Base-by-base conservation (phyloP, 2,329 filamentous ascomycete genomes). In the Fusarium agapanthi region DNA sequence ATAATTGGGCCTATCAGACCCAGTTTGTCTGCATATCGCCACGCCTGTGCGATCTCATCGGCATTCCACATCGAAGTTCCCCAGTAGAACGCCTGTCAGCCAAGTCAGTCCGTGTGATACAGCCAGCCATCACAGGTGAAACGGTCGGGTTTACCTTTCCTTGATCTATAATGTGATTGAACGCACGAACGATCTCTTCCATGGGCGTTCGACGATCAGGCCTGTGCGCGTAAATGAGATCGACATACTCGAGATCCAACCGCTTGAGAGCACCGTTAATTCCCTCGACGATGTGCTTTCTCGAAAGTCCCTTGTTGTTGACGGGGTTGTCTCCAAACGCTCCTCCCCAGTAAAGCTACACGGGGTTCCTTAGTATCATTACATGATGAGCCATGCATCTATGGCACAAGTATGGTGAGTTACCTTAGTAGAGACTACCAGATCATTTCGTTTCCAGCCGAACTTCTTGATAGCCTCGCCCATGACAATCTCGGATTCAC, bases 221-320 rank as follows among this genome's bases (percentile, higher is more conserved):
- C 26, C 91, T 87, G 81, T 93, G 91, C 22, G 91, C 90, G 76
- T 91, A 92, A 74, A 93, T 85, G 47, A 93, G 83, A 77, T 93
- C 91, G 43, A 93, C 90, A 76, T 91, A 91, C 44, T 87, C 83
- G 51, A 90, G 83, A 32, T 83, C 82, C 24, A 91, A 82, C 34
- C 89, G 87, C 76, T 88, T 82, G 35, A 93, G 84, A 14, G 88
- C 88, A 35, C 84, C 84, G 57, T 89, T 85, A 71, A 90, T 86
- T 32, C 90, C 91, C 82, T 93, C 91, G 70, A 93, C 84, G 60
- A 93, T 84, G 81, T 93, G 91, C 81, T 93, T 93, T 61, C 90
- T 85, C 7, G 88, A 91, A 35, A 93, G 86, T 12, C 91, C 91
- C 64, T 85, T 84, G 81, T 92, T 92, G 83, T 93, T 93, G 67